phyloP scores from a whole-genome alignment of 2,329 filamentous ascomycete genomes.

The Diaporthe amygdali region DNA sequence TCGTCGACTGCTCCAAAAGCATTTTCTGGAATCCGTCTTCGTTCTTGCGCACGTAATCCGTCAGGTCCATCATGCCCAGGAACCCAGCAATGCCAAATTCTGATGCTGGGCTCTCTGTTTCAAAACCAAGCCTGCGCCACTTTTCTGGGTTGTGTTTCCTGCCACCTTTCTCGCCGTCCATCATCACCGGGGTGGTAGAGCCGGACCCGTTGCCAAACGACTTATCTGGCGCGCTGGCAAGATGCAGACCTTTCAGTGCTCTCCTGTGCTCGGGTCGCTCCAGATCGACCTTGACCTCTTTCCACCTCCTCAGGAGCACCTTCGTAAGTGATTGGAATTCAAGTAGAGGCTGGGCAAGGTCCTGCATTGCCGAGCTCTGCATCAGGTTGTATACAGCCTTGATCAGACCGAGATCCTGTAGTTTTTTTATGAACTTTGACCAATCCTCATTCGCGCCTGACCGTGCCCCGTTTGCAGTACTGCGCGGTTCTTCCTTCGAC shows the following conservation, averaged over 20 bases:
- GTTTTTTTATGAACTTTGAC: slow-evolving; percentile 91
- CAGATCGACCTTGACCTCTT: slow-evolving; percentile 81
- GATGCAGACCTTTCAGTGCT: slow-evolving; percentile 83
- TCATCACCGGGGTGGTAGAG: slow-evolving; percentile 43
- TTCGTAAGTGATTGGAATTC: slow-evolving; percentile 96
- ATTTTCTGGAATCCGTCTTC: slow-evolving; percentile 93
- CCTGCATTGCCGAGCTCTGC: slow-evolving; percentile 91
- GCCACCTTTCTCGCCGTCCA: slow-evolving; percentile 57
- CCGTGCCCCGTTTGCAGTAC: slow-evolving; percentile 37
- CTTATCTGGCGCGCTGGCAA: slow-evolving; percentile 78
- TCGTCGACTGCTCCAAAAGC: slow-evolving; percentile 84
- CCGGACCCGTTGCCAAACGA: slow-evolving; percentile 43
- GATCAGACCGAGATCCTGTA: slow-evolving; percentile 93
- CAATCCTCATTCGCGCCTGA: slow-evolving; percentile 70
- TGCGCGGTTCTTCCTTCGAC: slow-evolving; percentile 67
- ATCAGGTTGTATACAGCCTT: slow-evolving; percentile 91
- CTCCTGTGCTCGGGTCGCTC: slow-evolving; percentile 88
- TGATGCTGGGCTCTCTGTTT: slow-evolving; percentile 82
- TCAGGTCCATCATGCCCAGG: slow-evolving; percentile 95
- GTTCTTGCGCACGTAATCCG: slow-evolving; percentile 90
- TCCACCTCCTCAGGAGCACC: slow-evolving; percentile 85
- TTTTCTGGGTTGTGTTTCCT: slow-evolving; percentile 85
- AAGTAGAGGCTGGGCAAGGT: slow-evolving; percentile 85
- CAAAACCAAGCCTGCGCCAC: slow-evolving; percentile 91
- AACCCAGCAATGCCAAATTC: slow-evolving; percentile 90